A percentile compares a stretch with the other conserved stretches of the same genome.
Conservation (phyloP, 495 filamentous ascomycete genomes). For the Daldinia childiae region DNA sequence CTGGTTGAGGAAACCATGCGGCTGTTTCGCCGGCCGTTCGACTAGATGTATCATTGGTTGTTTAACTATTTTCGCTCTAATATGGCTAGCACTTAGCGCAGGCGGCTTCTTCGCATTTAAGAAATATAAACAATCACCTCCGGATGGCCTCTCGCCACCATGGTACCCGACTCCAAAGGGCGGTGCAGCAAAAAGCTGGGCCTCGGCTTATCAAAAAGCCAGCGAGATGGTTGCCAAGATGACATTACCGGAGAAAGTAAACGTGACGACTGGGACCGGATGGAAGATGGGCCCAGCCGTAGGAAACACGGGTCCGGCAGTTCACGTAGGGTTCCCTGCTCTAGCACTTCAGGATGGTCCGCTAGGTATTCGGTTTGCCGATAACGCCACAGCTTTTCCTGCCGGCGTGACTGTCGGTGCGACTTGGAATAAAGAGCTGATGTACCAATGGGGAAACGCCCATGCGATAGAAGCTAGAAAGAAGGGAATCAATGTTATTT, state of each 20-base stretch:
- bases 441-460: slow-evolving; percentile 74
- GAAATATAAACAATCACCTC: slow-evolving; percentile 53
- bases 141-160: slow-evolving; percentile 69
- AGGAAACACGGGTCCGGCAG: slow-evolving; percentile 83
- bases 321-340: slow-evolving; percentile 78
- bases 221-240: slow-evolving; percentile 79
- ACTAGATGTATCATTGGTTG: not conserved
- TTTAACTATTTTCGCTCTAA: slow-evolving; percentile 30
- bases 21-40: not conserved
- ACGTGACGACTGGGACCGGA: slow-evolving; percentile 90
- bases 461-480: slow-evolving; percentile 73
- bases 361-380: slow-evolving; percentile 78
- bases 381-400: slow-evolving; percentile 81
- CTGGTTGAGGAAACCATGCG: not conserved
- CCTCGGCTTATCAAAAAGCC: slow-evolving; percentile 82
- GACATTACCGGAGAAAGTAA: slow-evolving; percentile 91
- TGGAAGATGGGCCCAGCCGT: slow-evolving; percentile 93
- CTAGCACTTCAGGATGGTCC: slow-evolving; percentile 94
- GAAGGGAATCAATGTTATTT: slow-evolving; percentile 79
- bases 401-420: slow-evolving; percentile 87
- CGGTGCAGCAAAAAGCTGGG: slow-evolving; percentile 78
- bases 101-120: slow-evolving; percentile 55
- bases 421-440: slow-evolving; percentile 85
- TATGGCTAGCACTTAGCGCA: slow-evolving; percentile 50
- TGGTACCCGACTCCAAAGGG: slow-evolving; percentile 89